These are phyloP conservation scores for Gossypium longicalyx DNA, from an alignment of 345 rosid species.

Conservation along the genomic window DNA sequence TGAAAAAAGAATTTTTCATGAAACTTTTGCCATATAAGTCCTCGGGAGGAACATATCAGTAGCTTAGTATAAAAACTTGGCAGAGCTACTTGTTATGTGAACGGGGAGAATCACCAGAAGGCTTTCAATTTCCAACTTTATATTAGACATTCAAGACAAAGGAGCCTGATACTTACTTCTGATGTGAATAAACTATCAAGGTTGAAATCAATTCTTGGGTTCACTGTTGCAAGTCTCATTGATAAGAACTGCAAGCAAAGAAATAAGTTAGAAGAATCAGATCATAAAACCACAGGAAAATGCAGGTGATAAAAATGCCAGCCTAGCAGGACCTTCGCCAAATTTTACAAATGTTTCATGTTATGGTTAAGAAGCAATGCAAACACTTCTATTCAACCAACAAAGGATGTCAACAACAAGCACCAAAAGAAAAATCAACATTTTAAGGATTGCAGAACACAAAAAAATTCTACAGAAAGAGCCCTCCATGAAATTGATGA, in stretches of 20 bases:
- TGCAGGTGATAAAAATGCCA: not conserved
- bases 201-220: constrained; percentile 78
- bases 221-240: constrained; percentile 91
- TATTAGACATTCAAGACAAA: not conserved
- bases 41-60: not conserved
- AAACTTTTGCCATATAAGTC: not conserved
- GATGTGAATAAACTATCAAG: constrained; percentile 63
- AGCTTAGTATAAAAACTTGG: not conserved
- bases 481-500: not conserved
- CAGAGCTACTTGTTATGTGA: constrained; percentile 1
- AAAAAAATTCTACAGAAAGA: not conserved
- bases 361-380: not conserved
- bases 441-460: not conserved
- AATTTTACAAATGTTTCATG: not conserved
- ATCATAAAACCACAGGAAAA: constrained; percentile 6
- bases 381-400: not conserved
- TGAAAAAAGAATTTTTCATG: constrained; percentile 2
- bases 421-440: not conserved
- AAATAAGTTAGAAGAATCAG: constrained; percentile 15
- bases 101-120: not conserved
- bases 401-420: not conserved
- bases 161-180: constrained; percentile 54
- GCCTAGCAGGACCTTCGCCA: not conserved
- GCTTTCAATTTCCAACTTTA: not conserved
- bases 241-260: constrained; percentile 72